phyloP scores from a whole-genome alignment of 1,139 yeast species.

The Taphrina deformans region DNA sequence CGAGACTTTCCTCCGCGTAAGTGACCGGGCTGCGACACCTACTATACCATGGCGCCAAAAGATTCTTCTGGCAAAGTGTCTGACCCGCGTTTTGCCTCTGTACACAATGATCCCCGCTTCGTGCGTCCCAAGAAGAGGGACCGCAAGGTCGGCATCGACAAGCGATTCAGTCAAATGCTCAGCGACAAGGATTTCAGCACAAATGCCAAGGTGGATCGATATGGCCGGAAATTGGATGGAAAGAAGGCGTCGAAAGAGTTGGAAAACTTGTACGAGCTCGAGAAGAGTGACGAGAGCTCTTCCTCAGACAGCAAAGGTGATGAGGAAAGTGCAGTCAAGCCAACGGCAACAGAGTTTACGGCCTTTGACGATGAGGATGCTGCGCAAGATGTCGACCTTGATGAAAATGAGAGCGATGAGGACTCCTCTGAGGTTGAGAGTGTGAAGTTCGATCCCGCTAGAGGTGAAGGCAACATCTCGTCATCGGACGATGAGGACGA shows the following conservation, averaged over 20 bases:
- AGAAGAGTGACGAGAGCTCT: conserved; percentile 42
- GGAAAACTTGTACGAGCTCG: conserved; percentile 62
- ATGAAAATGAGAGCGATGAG: conserved; percentile 41
- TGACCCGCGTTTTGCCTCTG: conserved; percentile 76
- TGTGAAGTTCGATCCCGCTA: conserved; percentile 58
- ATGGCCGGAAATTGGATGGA: conserved; percentile 69
- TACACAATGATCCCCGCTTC: conserved; percentile 87
- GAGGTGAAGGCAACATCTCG: conserved; percentile 63
- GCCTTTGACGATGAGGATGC: conserved; percentile 40
- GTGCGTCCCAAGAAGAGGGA: conserved; percentile 67
- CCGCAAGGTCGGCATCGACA: conserved; percentile 77
- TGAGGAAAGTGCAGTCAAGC: neutral
- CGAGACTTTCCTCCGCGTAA: too few species aligned
- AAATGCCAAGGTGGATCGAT: conserved; percentile 72
- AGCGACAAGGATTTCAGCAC: conserved; percentile 65
- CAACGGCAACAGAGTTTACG: conserved; percentile 3
- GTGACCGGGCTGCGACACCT: too few species aligned
- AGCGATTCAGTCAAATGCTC: conserved; percentile 66
- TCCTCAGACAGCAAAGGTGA: conserved; percentile 35
- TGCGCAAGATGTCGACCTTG: conserved; percentile 42
- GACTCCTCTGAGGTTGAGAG: conserved; percentile 41
- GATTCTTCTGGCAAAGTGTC: conserved; percentile 36
- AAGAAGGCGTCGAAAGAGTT: conserved; percentile 53
- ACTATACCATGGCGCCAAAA: neutral
- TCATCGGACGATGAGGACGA: conserved; percentile 48